Base-by-base conservation (phyloP, 257 asterid genomes). In the Parsonsia alboflavescens region DNA sequence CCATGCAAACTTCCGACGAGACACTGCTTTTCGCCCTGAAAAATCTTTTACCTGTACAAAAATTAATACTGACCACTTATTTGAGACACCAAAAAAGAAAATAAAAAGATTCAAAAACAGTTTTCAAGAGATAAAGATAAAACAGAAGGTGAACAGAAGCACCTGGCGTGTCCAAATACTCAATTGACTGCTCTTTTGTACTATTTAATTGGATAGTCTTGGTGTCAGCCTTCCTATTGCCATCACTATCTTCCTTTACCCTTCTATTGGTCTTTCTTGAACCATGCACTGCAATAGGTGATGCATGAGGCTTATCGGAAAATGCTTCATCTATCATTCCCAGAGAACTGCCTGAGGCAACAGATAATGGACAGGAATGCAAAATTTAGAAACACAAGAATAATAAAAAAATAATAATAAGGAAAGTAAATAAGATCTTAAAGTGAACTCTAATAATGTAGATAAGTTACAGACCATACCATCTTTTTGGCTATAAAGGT, bases 91-190 rank as follows among this genome's bases (percentile, higher is more conserved):
- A 36, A 2, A 68, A 67, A 58, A 16, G 46, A 65, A 72, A 70
- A 68, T 33, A 13, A 57, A 46, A 73, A 49, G 33, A 48, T 62
- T 75, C 52, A 58, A 59, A 57, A 63, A 65, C 50, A 39, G 28
- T 73, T 77, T 57, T 41, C 61, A 54, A 62, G 33, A 50, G 53
- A 1, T 12, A 63, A 70, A 61, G 59, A 28, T 48, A 57, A 26
- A 64, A 36, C 57, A 62, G 33, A 36, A 73, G 53, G 67, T 10
- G 15, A 67, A 77, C 41, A 58, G 36, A 78, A 76, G 52, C 84
- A 90, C 97, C 97, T 90, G 74, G 77, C 16, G 52, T 67, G 73
- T 84, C 90, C 80, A 36, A 30, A 70, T 86, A 45, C 58, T 84
- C 84, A 50, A 69, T 59, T n/a, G 82, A 80, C 72, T 81, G 79